These are phyloP conservation scores for Phytophthora pini DNA, from an alignment of 352 stramenopile species.

Conservation along the genomic window DNA sequence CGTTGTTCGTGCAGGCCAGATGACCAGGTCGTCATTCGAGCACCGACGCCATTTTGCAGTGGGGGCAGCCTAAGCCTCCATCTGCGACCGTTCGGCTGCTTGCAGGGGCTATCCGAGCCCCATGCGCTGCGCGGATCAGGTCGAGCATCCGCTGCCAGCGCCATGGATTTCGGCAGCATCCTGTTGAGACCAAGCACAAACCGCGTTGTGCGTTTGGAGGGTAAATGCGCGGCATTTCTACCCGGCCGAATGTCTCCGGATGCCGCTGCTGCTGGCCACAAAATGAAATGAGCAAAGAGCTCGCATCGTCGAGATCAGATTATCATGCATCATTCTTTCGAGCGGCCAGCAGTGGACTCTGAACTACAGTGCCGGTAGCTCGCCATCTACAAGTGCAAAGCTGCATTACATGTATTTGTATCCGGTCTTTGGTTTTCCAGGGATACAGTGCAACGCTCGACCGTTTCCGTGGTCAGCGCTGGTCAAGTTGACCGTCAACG, in stretches of 20 bases:
- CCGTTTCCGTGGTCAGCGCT: slow-evolving; percentile 2
- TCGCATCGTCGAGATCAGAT: slow-evolving; percentile 20
- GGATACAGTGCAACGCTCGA: not conserved
- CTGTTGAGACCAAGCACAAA: slow-evolving; percentile 23
- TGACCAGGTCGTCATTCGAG: slow-evolving; percentile 16
- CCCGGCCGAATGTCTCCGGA: slow-evolving; percentile 24
- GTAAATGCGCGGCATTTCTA: slow-evolving; percentile 23
- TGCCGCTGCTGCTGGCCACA: slow-evolving; percentile 7
- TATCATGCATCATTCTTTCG: slow-evolving; percentile 6
- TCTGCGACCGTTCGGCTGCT: slow-evolving; percentile 2
- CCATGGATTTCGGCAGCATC: slow-evolving; percentile 17
- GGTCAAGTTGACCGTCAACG: not conserved
- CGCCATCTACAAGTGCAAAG: too few relatives aligned
- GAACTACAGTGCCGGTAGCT: too few relatives aligned
- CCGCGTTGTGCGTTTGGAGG: slow-evolving; percentile 16
- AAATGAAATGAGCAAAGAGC: slow-evolving; percentile 2
- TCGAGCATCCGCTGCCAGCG: slow-evolving; percentile 5
- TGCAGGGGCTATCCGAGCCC: slow-evolving; percentile 11
- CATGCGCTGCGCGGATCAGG: slow-evolving; percentile 24
- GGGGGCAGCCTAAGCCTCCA: slow-evolving; percentile 7
- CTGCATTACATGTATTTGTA: not conserved
- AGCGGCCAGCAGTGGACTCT: too few relatives aligned
- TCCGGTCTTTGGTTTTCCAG: slow-evolving; percentile 4
- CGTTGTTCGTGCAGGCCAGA: slow-evolving; percentile 10
- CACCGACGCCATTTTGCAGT: slow-evolving; percentile 7